These are phyloP conservation scores for Verbascum thapsus DNA, from an alignment of 257 asterid genomes.

Conservation along the genomic window DNA sequence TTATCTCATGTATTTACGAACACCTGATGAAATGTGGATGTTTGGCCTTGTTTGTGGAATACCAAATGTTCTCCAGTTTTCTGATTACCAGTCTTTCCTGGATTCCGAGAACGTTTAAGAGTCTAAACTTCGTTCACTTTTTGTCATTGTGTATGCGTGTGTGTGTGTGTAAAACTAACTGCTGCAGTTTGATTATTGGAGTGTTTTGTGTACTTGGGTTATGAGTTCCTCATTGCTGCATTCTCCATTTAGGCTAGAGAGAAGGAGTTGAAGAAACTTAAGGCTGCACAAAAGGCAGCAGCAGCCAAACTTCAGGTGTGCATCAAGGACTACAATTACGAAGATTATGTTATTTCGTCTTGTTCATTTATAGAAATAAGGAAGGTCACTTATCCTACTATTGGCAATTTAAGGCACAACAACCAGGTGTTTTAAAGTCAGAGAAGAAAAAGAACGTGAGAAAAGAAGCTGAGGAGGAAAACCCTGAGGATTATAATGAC, in stretches of 20 bases:
- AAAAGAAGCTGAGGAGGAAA: conserved; percentile 72
- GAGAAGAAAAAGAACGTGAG: conserved; percentile 72
- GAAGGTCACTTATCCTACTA: conserved; percentile 7
- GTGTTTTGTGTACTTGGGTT: background rate
- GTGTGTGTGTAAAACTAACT: background rate
- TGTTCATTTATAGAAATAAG: background rate
- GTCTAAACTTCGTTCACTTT: background rate
- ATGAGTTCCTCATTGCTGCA: conserved; percentile 19
- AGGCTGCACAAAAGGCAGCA: conserved; percentile 88
- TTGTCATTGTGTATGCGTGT: background rate
- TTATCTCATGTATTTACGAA: background rate
- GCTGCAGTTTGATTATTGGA: conserved; percentile 11
- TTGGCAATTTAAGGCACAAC: conserved; percentile 57
- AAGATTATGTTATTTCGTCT: background rate
- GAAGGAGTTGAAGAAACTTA: conserved; percentile 80
- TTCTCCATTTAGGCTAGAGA: conserved; percentile 66
- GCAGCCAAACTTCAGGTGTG: conserved; percentile 74
- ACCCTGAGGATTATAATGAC: conserved; percentile 71
- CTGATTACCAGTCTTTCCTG: background rate
- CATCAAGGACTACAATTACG: conserved; percentile 6
- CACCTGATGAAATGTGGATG: background rate
- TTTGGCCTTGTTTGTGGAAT: conserved; percentile 20
- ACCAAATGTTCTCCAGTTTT: background rate
- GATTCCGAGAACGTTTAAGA: background rate
- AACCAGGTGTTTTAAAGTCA: conserved; percentile 56